Percentiles rank a stretch among this genome's conserved stretches.
phyloP scores from a whole-genome alignment of 2,329 filamentous ascomycete species.

The Aspergillus felis region DNA sequence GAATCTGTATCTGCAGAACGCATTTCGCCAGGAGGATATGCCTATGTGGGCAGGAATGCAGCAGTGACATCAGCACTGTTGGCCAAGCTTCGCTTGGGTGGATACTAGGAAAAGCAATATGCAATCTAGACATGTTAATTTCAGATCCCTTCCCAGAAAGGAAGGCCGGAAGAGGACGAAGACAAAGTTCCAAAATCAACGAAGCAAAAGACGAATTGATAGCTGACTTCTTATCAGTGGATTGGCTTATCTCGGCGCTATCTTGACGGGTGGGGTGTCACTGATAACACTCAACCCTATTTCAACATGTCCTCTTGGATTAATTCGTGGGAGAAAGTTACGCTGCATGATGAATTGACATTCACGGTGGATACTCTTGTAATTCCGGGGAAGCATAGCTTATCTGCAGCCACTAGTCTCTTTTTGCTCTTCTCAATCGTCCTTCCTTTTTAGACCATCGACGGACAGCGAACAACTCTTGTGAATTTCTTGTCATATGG shows the following conservation, averaged over 20 bases:
- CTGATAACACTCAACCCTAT: neutral
- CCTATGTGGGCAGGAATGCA: neutral
- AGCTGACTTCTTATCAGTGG: neutral
- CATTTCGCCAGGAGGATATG: neutral
- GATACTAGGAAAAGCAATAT: neutral
- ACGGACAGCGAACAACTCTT: conserved; percentile 34
- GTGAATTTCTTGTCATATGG: neutral
- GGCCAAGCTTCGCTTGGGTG: neutral
- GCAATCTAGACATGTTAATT: no score
- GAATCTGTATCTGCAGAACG: neutral
- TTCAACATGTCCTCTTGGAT: neutral
- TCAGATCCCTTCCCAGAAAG: conserved; percentile 10
- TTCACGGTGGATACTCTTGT: neutral
- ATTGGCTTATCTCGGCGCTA: neutral
- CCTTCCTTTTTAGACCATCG: conserved; percentile 43
- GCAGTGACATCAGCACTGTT: neutral
- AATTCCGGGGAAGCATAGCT: neutral
- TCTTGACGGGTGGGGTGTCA: neutral
- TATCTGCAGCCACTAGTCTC: neutral
- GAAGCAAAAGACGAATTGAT: neutral
- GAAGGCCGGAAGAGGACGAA: conserved; percentile 18
- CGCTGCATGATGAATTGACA: neutral
- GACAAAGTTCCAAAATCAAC: conserved; percentile 2
- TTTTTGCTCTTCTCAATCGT: conserved; percentile 9
- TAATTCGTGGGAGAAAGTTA: no score